phyloP scores from a whole-genome alignment of 1,284 basidiomycete species.

The Ganoderma resinaceum region DNA sequence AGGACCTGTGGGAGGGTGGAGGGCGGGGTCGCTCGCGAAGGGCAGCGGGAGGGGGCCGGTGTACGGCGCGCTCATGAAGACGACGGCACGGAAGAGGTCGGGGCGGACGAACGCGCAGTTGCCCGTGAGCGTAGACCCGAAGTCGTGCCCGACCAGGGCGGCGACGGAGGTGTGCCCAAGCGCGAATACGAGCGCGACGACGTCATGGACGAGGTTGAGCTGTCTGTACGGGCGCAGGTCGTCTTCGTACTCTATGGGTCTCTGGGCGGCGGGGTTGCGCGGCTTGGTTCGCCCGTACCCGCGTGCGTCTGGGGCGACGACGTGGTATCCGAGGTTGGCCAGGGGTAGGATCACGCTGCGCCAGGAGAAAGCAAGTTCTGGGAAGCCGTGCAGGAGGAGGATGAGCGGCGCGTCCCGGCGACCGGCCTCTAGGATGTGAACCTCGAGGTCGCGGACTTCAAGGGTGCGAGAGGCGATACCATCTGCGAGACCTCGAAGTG shows the following conservation, averaged over 20 bases:
- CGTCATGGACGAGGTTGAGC: conserved; percentile 58
- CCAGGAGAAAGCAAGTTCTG: conserved; percentile 71
- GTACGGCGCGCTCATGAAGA: conserved; percentile 68
- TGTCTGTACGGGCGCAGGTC: conserved; percentile 56
- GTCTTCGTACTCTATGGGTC: conserved; percentile 51
- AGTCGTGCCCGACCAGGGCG: conserved; percentile 66
- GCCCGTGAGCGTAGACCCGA: conserved; percentile 60
- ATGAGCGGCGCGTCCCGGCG: conserved; percentile 51
- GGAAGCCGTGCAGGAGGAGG: conserved; percentile 70
- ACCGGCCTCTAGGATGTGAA: conserved; percentile 59
- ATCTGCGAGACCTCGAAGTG: conserved; percentile 18
- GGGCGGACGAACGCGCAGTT: conserved; percentile 60
- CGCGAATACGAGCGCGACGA: conserved; percentile 56
- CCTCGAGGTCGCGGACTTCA: conserved; percentile 49
- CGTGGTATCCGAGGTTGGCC: conserved; percentile 45
- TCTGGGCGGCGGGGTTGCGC: conserved; percentile 13
- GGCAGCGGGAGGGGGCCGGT: conserved; percentile 48
- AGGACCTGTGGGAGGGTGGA: conserved; percentile 1
- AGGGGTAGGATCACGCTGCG: conserved; percentile 61
- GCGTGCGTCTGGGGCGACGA: conserved; percentile 45
- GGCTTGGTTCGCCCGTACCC: conserved; percentile 43
- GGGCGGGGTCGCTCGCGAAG: conserved; percentile 25
- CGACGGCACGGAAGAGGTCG: conserved; percentile 60
- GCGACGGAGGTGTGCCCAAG: conserved; percentile 56
- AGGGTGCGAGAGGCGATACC: conserved; percentile 31